These are phyloP conservation scores for Wickerhamomyces sydowiorum DNA, from an alignment of 805 yeast genomes.

Conservation along the genomic window DNA sequence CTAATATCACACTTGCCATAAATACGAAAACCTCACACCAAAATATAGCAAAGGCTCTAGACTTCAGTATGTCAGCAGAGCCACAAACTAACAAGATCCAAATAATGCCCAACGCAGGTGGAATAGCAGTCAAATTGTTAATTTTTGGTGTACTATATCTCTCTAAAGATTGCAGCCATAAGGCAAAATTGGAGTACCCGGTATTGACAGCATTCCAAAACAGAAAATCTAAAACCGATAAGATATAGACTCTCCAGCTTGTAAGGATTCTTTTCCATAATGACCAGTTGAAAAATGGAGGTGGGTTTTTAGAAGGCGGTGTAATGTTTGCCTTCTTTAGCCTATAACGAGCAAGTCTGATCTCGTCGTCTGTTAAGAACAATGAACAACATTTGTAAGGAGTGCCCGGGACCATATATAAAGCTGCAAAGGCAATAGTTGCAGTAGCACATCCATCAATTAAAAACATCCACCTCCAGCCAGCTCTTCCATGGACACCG, in stretches of 20 bases:
- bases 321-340: slow-evolving; percentile 28
- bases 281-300: slow-evolving; percentile 32
- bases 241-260: slow-evolving; percentile 52
- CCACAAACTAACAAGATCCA: slow-evolving; percentile 6
- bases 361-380: slow-evolving; percentile 51
- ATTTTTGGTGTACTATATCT: slow-evolving; percentile 31
- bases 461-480: slow-evolving; percentile 49
- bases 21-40: slow-evolving; percentile 40
- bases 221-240: slow-evolving; percentile 44
- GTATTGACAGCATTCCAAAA: slow-evolving; percentile 54
- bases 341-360: slow-evolving; percentile 43
- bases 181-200: slow-evolving; percentile 32
- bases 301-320: slow-evolving; percentile 19
- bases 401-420: slow-evolving; percentile 58
- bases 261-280: slow-evolving; percentile 48
- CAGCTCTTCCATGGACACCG: slow-evolving; percentile 32
- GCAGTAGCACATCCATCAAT: slow-evolving; percentile 51
- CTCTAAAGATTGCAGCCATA: slow-evolving; percentile 43
- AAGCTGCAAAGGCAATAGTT: slow-evolving; percentile 51
- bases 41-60: slow-evolving; percentile 37
- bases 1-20: slow-evolving; percentile 39
- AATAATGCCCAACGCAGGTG: slow-evolving; percentile 28
- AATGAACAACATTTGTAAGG: slow-evolving; percentile 50
- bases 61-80: slow-evolving; percentile 28
- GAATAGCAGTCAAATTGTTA: slow-evolving; percentile 34